Evolutionary conservation across 2,329 filamentous ascomycete species (phyloP), one percentile per base, ranked within the genome.

Genomic region (Diaporthe caulivora): DNA sequence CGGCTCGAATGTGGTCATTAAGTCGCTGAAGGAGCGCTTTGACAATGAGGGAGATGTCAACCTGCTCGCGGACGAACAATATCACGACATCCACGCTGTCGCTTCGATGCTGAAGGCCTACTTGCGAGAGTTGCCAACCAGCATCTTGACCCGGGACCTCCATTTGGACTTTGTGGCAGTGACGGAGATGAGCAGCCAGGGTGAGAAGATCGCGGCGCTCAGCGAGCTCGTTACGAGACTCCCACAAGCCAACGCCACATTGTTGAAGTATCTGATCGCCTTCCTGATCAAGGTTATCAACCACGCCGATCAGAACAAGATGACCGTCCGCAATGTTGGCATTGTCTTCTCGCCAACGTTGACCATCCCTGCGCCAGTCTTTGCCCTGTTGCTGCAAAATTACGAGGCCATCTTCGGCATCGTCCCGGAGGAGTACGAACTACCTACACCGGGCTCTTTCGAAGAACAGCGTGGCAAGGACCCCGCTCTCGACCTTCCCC

Each of bases 271-370:
- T 76, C 86, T 99, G 71, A 94, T 96, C 62, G 91, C 93, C 4
- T 98, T 98, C 84, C 84, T 99, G 78, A 94, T 98, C 80, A 93
- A 93, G 79, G 96, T 99, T 78, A 95, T 98, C 80, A 95, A 97
- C 82, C 95, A 98, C 78, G 88, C 95, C 9, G 92, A 94, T 78
- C 87, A 93, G 75, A 99, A 99, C 86, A 98, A 98, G 87, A 99
- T 99, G 97, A 98, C 94, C 15, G 94, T 98, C 70, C 92, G 96
- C 77, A 99, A 99, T 80, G 94, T 99, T 71, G 96, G 97, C 76
- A 98, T 99, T 78, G 96, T 99, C 72, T 99, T 99, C 82, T 97
- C 97, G 21, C 97, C 97, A 0, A 98, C 97, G 0, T 88, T 99
- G 70, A 98, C 98, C 82, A 98, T 99, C 55, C 96, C 97, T 0